Base-by-base conservation (phyloP, 2,329 filamentous ascomycete species). In the Nannizzia gypsea region DNA sequence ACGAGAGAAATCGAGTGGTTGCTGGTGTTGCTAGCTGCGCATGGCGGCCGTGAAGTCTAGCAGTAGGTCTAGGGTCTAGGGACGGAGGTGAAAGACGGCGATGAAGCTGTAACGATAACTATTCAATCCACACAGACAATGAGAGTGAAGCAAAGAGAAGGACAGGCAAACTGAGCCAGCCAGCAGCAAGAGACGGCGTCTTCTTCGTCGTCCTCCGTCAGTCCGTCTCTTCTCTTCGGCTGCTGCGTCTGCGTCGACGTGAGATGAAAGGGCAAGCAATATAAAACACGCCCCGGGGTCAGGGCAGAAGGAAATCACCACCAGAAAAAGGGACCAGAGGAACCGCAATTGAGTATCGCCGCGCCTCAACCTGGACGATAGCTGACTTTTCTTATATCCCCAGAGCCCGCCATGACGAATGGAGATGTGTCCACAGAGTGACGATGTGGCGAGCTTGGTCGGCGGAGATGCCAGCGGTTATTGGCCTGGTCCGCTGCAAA, bases 381-480 rank as follows among this genome's bases (percentile, higher is more conserved):
- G 31, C 42, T 46, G 20, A 22, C 42, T 11, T 4, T 4, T 46
- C 42, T 46, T 46, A 46, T 46, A 46, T 46, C 17, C 17, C 20
- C 20, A 24, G 6, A 20, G 42, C 42, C 42, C 38, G 38, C 38
- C 38, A 42, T 42, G 38, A 8, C 15, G 38, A 17, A 42, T 42
- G n/a, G 15, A n/a, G 13, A 42, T 42, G 38, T n/a, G 38, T n/a
- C 13, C n/a, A 42, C n/a, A 8, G 9, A 5, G 20, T 8, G n/a
- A 24, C 42, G 42, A 20, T 46, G 42, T 46, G 42, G 42, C 42
- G 22, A 46, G 42, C 8, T 5, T 24, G 42, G 42, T 20, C 20
- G 42, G 42, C 22, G 84, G 56, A 88, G 85, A 65, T 88, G 85
- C 81, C 88, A 72, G 0, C 80, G 80, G 56, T 81, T 20, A 46